Evolutionary conservation across 1,284 basidiomycete genomes (phyloP).

Genomic region (Rhodotorula sp.): DNA sequence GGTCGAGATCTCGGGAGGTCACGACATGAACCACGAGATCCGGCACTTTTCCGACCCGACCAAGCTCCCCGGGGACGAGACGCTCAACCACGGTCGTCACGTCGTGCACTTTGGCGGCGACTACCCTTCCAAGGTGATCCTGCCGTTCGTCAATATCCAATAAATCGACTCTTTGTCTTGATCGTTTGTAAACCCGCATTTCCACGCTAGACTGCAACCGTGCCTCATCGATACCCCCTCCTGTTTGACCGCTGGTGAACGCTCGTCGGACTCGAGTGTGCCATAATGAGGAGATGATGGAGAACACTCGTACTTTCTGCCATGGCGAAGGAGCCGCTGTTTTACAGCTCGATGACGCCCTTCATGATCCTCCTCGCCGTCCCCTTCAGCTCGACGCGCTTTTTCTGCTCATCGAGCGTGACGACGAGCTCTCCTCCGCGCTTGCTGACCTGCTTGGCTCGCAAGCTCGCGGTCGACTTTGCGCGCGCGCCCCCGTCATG

Average conservation of each 20-base stretch:
- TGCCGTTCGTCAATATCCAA: constrained; percentile 14
- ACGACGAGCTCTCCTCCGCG: constrained; percentile 58
- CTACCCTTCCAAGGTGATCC: constrained; percentile 14
- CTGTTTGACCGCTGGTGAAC: too few relatives aligned
- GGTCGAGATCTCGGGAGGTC: constrained; percentile 18
- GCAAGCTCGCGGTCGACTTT: constrained; percentile 45
- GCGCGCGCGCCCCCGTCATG: not conserved
- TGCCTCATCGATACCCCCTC: too few relatives aligned
- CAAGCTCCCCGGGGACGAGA: constrained; percentile 14
- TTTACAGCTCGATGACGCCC: constrained; percentile 33
- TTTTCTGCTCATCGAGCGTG: constrained; percentile 49
- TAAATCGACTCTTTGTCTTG: not conserved
- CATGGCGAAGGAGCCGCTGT: too few relatives aligned
- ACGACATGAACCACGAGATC: constrained; percentile 27
- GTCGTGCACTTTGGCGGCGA: constrained; percentile 19
- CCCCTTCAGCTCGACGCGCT: constrained; percentile 20
- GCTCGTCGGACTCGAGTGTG: too few relatives aligned
- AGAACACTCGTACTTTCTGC: too few relatives aligned
- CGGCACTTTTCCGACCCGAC: constrained; percentile 14
- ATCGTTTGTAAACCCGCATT: not conserved
- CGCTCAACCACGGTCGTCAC: constrained; percentile 18
- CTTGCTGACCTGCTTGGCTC: constrained; percentile 56
- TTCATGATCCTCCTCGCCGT: constrained; percentile 24
- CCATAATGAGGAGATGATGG: too few relatives aligned
- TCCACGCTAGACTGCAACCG: not conserved